These are phyloP conservation scores for Amanita phalloides DNA, from an alignment of 768 basidiomycete genomes.

Conservation along the genomic window DNA sequence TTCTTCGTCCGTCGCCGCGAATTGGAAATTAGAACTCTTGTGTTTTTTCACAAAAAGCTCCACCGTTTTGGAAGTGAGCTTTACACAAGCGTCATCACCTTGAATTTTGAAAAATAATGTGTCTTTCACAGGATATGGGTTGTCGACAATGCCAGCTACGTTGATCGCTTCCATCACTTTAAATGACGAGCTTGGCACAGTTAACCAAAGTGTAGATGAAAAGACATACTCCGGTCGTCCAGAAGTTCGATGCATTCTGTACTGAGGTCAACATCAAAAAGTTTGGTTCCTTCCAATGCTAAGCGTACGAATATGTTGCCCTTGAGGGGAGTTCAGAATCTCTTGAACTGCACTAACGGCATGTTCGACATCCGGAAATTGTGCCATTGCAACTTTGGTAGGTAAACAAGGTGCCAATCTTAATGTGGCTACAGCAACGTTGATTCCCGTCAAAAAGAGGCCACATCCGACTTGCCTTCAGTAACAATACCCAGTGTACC, in stretches of 20 bases:
- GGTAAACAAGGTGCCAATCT: conserved; percentile 74
- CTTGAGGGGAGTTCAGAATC: conserved; percentile 57
- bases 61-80: conserved; percentile 47
- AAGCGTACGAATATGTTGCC: conserved; percentile 62
- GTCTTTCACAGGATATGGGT: conserved; percentile 59
- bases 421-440: conserved; percentile 51
- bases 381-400: conserved; percentile 79
- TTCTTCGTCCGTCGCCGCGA: conserved; percentile 66
- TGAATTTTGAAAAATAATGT: conserved; percentile 91
- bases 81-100: conserved; percentile 51
- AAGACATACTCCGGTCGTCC: conserved; percentile 51
- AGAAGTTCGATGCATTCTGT: conserved; percentile 83
- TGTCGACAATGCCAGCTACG: conserved; percentile 45
- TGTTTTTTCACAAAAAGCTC: conserved; percentile 56
- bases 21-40: conserved; percentile 56
- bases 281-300: neutral
- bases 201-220: neutral
- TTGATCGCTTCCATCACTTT: conserved; percentile 76
- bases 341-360: conserved; percentile 80
- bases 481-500: conserved; percentile 88
- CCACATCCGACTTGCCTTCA: conserved; percentile 38
- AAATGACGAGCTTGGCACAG: neutral
- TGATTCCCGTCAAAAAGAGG: neutral
- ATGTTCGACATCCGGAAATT: conserved; percentile 68
- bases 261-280: neutral